Base-by-base conservation (phyloP, 2,329 filamentous ascomycete genomes). In the Penicillium italicum region DNA sequence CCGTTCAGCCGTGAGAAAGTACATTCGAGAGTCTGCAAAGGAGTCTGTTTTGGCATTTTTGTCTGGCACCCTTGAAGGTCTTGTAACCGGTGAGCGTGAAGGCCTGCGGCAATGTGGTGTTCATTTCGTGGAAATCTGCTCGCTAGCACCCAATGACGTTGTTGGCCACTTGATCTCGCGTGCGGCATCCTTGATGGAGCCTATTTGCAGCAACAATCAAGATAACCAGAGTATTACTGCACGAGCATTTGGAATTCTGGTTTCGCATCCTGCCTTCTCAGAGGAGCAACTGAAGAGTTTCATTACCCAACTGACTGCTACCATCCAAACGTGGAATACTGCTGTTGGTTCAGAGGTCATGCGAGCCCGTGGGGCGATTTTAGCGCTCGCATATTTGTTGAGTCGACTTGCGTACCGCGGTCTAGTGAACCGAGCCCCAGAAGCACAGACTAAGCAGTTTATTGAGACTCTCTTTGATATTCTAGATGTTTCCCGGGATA, bases 211-310 rank as follows among this genome's bases (percentile, higher is more conserved):
- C 6, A 94, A 92, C 68, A 87, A 89, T 61, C 81, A 85, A 58
- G 81, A 85, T 52, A 80, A 88, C 6, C 82, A 92, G 34, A 77
- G 79, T 36, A 77, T 87, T 28, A 86, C 86, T 1, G 86, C 90
- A 16, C 85, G 85, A 57, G 82, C 85, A 0, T 84, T 91, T 63
- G 92, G 91, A 0, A 87, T 96, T 12, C 74, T 97, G 5, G 85
- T 83, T 1, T 87, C 90, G 0, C 88, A 93, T 69, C 66, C 73
- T 30, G 66, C 72, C 4, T 73, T 75, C 54, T 64, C 78, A 2
- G 62, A 74, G 0, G 66, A 72, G 12, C 66, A 74, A 4, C 64
- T 85, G 12, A 65, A 74, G 9, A 72, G 70, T 16, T 72, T 77
- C 9, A 67, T 85, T 24, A 61, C 71, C 16, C 66, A 73, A 0